Conservation (phyloP, 2,329 filamentous ascomycete genomes). For the Beauveria sp. region DNA sequence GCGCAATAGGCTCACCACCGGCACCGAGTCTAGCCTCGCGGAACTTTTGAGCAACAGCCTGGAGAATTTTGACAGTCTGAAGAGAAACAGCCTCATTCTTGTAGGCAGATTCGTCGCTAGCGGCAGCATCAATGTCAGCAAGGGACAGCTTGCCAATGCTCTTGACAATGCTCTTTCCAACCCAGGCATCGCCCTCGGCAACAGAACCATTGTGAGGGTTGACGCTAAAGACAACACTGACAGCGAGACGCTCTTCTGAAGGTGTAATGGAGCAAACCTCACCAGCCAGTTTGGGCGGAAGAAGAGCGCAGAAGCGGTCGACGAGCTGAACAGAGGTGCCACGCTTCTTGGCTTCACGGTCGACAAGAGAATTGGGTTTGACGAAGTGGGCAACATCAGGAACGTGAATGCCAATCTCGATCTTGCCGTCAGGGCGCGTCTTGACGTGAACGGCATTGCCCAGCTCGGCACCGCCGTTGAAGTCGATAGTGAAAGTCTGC, state of each 20-base stretch:
- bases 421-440: conserved; percentile 69
- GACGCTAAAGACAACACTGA: conserved; percentile 90
- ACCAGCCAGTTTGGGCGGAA: conserved; percentile 75
- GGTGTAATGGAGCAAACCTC: conserved; percentile 85
- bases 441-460: conserved; percentile 93
- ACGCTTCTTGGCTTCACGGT: conserved; percentile 95
- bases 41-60: conserved; percentile 82
- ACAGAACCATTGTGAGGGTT: conserved; percentile 72
- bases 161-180: conserved; percentile 90
- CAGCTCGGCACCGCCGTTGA: conserved; percentile 78
- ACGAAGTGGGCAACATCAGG: conserved; percentile 95
- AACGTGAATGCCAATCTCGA: conserved; percentile 93
- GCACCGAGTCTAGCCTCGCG: conserved; percentile 79
- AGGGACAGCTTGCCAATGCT: conserved; percentile 81
- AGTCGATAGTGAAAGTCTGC: conserved; percentile 85
- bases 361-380: conserved; percentile 89
- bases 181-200: conserved; percentile 82
- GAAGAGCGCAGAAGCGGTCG: conserved; percentile 79
- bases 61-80: conserved; percentile 74
- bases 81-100: conserved; percentile 58
- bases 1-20: conserved; percentile 69
- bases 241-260: conserved; percentile 80
- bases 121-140: conserved; percentile 74
- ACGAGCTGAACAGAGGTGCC: conserved; percentile 93
- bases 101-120: conserved; percentile 55